Percentiles rank a stretch among this genome's conserved stretches.
These are phyloP conservation scores for Exophiala oligosperma DNA, from an alignment of 2,329 filamentous ascomycete species.

Conservation along the genomic window DNA sequence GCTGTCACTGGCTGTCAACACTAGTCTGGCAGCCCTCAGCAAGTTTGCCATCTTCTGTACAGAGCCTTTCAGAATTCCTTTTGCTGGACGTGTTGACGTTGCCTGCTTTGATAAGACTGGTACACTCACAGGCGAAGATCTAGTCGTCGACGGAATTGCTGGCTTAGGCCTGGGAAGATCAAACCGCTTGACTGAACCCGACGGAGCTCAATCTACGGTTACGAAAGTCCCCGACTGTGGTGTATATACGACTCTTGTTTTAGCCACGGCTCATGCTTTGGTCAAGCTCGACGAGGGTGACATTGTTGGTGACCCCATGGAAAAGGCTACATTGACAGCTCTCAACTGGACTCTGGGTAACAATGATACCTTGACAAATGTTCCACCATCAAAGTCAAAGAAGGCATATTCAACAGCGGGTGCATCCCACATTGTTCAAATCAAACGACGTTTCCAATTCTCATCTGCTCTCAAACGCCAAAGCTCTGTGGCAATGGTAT, in stretches of 20 bases:
- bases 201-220: slow-evolving; percentile 81
- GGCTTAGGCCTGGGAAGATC: slow-evolving; percentile 73
- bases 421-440: slow-evolving; percentile 75
- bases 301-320: slow-evolving; percentile 97
- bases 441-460: slow-evolving; percentile 97
- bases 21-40: slow-evolving; percentile 88
- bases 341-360: slow-evolving; percentile 91
- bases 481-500: slow-evolving; percentile 85
- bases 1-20: slow-evolving; percentile 94
- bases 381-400: slow-evolving; percentile 50
- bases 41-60: slow-evolving; percentile 98
- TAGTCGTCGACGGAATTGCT: slow-evolving; percentile 95
- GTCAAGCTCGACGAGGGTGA: slow-evolving; percentile 97
- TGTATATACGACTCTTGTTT: slow-evolving; percentile 83
- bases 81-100: slow-evolving; percentile 89
- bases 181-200: slow-evolving; percentile 67
- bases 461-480: slow-evolving; percentile 95
- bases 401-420: slow-evolving; percentile 46
- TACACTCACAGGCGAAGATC: slow-evolving; percentile 91
- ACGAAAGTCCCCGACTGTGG: slow-evolving; percentile 68
- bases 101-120: slow-evolving; percentile 99
- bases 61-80: slow-evolving; percentile 97
- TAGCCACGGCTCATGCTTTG: slow-evolving; percentile 91
- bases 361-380: slow-evolving; percentile 79
- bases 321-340: slow-evolving; percentile 87